These are phyloP conservation scores for Isabelozyma gotoi DNA, from an alignment of 805 yeast species.

Conservation along the genomic window DNA sequence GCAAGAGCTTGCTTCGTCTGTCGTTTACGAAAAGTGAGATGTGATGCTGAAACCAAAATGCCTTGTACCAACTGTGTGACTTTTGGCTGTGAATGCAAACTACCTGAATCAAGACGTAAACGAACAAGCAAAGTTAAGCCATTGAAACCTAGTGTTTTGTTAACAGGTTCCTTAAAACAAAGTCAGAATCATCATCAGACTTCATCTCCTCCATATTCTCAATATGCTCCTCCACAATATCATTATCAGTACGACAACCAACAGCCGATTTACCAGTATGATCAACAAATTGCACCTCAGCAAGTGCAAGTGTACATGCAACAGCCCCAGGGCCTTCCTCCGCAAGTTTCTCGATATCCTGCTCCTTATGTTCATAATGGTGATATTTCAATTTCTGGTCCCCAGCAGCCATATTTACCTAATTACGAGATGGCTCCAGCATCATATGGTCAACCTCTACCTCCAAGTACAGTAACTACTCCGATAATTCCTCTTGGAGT, in stretches of 20 bases:
- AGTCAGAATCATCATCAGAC: background rate
- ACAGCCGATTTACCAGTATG: background rate
- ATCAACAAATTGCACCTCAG: background rate
- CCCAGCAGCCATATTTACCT: background rate
- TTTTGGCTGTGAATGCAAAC: constrained; percentile 7
- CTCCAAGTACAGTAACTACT: too few species aligned
- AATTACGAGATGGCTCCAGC: too few species aligned
- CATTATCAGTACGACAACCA: background rate
- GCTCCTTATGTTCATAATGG: background rate
- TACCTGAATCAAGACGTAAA: constrained; percentile 6
- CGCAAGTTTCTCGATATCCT: background rate
- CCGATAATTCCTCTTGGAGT: too few species aligned
- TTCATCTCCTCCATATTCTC: background rate
- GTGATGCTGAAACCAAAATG: constrained; percentile 46
- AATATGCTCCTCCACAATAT: background rate
- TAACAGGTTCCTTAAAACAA: too few species aligned
- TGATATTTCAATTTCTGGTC: background rate
- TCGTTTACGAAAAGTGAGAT: constrained; percentile 61
- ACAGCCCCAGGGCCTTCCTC: background rate
- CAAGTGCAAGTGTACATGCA: background rate
- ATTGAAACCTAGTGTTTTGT: background rate
- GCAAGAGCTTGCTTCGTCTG: constrained; percentile 75
- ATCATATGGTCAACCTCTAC: background rate
- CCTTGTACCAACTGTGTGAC: constrained; percentile 49
- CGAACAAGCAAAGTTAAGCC: background rate